Evolutionary conservation across 2,329 filamentous ascomycete species (phyloP).

Genomic region (Lomentospora prolificans): DNA sequence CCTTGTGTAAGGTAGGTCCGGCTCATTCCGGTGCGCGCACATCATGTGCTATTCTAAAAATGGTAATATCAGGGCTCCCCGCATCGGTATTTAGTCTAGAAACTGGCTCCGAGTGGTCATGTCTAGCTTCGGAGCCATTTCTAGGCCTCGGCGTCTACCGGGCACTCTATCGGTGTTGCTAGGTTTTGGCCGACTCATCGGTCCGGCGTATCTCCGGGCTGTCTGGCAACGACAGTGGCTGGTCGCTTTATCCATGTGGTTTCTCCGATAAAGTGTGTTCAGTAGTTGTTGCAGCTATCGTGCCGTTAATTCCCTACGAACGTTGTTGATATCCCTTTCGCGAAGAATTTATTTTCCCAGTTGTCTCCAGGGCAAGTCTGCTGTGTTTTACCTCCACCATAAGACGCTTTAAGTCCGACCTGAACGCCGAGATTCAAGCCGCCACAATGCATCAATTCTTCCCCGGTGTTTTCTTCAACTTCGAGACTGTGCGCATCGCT

Average conservation of each 20-base stretch:
- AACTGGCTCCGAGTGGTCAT: background rate
- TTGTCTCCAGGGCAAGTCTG: background rate
- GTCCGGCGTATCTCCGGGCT: background rate
- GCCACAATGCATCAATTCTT: slow-evolving; percentile 23
- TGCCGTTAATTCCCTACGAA: background rate
- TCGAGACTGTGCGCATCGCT: slow-evolving; percentile 8
- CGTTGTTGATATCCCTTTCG: background rate
- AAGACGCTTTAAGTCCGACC: background rate
- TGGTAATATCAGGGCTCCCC: background rate
- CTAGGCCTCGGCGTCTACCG: background rate
- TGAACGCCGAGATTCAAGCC: background rate
- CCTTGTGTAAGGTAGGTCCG: background rate
- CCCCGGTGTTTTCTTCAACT: slow-evolving; percentile 10
- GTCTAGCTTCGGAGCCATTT: background rate
- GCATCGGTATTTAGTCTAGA: background rate
- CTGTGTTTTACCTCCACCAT: too few species aligned
- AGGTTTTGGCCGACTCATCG: background rate
- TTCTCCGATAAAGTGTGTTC: background rate
- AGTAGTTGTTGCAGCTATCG: background rate
- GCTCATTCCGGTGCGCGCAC: slow-evolving; percentile 12
- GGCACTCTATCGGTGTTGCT: background rate
- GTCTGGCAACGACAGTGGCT: background rate
- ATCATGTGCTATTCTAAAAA: background rate
- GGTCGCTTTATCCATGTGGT: background rate
- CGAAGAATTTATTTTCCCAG: background rate